These are phyloP conservation scores for Pleurotus platypus DNA, from an alignment of 768 basidiomycete species.

Conservation along the genomic window DNA sequence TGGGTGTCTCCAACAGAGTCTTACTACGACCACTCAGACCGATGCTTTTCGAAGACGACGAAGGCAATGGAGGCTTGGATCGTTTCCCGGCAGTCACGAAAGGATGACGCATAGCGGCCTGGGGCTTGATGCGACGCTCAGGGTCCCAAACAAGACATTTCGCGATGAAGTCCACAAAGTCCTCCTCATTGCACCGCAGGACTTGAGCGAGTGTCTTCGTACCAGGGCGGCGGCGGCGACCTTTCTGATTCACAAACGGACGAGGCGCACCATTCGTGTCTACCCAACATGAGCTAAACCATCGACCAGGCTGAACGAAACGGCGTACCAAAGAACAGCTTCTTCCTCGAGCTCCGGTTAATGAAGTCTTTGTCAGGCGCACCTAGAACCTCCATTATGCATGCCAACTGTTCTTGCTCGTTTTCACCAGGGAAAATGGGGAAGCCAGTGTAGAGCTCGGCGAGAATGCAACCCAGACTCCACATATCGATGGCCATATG, in stretches of 20 bases:
- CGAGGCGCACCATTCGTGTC: slow-evolving; percentile 93
- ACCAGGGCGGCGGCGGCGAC: slow-evolving; percentile 86
- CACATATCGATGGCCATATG: slow-evolving; percentile 99
- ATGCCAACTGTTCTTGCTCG: slow-evolving; percentile 95
- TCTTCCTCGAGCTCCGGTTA: slow-evolving; percentile 89
- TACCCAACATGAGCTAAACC: slow-evolving; percentile 25
- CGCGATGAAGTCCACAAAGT: slow-evolving; percentile 94
- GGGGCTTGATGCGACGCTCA: slow-evolving; percentile 91
- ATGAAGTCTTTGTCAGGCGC: slow-evolving; percentile 93
- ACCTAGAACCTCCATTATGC: slow-evolving; percentile 99
- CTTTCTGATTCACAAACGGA: slow-evolving; percentile 94
- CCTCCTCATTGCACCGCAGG: slow-evolving; percentile 88
- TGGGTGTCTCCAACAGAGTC: slow-evolving; percentile 64
- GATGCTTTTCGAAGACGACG: slow-evolving; percentile 47
- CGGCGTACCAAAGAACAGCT: slow-evolving; percentile 86
- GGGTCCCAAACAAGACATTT: slow-evolving; percentile 99
- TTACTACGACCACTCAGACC: slow-evolving; percentile 55
- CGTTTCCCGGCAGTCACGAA: slow-evolving; percentile 74
- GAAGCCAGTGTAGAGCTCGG: slow-evolving; percentile 95
- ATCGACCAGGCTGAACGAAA: neutral
- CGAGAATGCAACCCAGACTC: slow-evolving; percentile 97
- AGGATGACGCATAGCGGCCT: slow-evolving; percentile 87
- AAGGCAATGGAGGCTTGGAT: slow-evolving; percentile 36
- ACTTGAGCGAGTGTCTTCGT: slow-evolving; percentile 88
- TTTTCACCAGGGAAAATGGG: slow-evolving; percentile 99